Evolutionary conservation across 306 rosid species (phyloP).

Genomic region (Aeschynomene evenia): DNA sequence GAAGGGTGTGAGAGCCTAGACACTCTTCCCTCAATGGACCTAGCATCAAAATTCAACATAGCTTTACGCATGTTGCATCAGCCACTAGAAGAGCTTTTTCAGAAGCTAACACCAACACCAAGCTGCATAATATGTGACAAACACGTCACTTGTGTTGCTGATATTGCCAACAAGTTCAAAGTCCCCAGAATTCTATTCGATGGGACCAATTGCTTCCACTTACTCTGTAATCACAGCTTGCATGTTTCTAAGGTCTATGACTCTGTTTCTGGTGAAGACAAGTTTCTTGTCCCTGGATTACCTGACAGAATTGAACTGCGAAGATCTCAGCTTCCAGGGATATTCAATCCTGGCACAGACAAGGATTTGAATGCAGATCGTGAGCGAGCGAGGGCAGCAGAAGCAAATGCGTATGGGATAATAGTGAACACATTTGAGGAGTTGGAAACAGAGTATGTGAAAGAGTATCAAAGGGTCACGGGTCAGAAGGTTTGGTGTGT

Average conservation of each 20-base stretch:
- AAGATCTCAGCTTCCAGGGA: conserved; percentile 24
- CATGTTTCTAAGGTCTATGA: conserved; percentile 4
- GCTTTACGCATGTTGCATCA: conserved; percentile 44
- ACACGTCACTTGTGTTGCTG: conserved; percentile 31
- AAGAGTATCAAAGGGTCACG: conserved; percentile 20
- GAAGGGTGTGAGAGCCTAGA: conserved; percentile 49
- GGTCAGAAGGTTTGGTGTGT: conserved; percentile 45
- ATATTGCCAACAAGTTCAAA: conserved; percentile 28
- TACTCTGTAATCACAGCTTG: conserved; percentile 32
- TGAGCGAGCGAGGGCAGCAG: not conserved
- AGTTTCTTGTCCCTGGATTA: conserved; percentile 29
- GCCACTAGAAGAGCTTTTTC: conserved; percentile 28
- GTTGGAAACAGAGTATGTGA: conserved; percentile 36
- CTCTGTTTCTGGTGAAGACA: conserved; percentile 5
- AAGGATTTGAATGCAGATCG: not conserved
- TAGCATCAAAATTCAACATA: conserved; percentile 29
- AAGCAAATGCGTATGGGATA: conserved; percentile 26
- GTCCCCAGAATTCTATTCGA: conserved; percentile 52
- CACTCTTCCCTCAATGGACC: conserved; percentile 45
- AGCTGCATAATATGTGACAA: conserved; percentile 45
- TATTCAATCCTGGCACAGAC: conserved; percentile 9
- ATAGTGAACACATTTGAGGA: conserved; percentile 46
- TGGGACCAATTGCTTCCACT: conserved; percentile 35
- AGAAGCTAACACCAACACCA: conserved; percentile 32
- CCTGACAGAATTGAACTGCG: conserved; percentile 31